These are phyloP conservation scores for Russula griseocarnosa DNA, from an alignment of 768 basidiomycete genomes.

Conservation along the genomic window DNA sequence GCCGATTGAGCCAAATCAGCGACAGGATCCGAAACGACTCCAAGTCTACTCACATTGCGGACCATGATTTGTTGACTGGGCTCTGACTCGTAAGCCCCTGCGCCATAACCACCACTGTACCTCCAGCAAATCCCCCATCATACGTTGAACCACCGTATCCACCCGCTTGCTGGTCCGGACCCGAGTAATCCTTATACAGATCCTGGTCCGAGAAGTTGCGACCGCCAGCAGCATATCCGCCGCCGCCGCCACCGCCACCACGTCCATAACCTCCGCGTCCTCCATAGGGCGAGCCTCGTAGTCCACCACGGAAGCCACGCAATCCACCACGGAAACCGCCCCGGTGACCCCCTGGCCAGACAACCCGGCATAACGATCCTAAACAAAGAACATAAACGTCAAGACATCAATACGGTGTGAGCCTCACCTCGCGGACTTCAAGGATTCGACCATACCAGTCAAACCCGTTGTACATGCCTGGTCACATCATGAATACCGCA, in stretches of 20 bases:
- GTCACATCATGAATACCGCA: constrained; percentile 4
- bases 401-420: neutral
- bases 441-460: constrained; percentile 96
- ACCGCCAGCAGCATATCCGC: constrained; percentile 41
- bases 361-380: constrained; percentile 88
- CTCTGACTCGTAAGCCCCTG: constrained; percentile 53
- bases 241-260: too few relatives aligned
- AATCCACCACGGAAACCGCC: constrained; percentile 49
- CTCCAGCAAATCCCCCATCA: constrained; percentile 37
- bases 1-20: neutral
- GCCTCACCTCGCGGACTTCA: constrained; percentile 87
- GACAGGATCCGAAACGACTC: neutral
- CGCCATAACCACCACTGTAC: constrained; percentile 25
- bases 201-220: constrained; percentile 85
- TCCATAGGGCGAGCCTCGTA: constrained; percentile 51
- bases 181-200: constrained; percentile 88
- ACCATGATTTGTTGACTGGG: constrained; percentile 98
- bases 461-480: constrained; percentile 95
- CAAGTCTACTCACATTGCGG: constrained; percentile 72
- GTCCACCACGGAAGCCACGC: constrained; percentile 44
- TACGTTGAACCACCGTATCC: constrained; percentile 39
- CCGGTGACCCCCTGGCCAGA: constrained; percentile 54
- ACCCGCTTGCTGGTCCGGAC: constrained; percentile 65
- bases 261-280: constrained; percentile 53
- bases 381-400: neutral